These are phyloP conservation scores for Fusarium mundagurra DNA, from an alignment of 2,329 filamentous ascomycete species.

Conservation along the genomic window DNA sequence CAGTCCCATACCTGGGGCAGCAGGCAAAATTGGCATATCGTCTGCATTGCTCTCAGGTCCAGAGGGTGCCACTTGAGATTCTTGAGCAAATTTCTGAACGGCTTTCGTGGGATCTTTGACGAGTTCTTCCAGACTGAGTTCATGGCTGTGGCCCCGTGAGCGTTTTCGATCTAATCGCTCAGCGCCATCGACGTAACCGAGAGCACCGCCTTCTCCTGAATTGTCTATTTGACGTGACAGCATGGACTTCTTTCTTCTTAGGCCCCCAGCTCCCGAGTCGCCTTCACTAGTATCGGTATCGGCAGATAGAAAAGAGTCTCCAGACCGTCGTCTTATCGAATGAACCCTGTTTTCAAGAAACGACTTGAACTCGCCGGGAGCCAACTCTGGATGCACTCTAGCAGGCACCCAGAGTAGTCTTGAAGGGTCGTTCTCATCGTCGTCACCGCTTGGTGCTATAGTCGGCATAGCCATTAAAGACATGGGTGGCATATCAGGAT, in stretches of 20 bases:
- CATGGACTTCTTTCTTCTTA: slow-evolving; percentile 94
- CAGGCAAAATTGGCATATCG: slow-evolving; percentile 87
- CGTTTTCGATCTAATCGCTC: slow-evolving; percentile 80
- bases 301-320: slow-evolving; percentile 71
- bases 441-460: slow-evolving; percentile 75
- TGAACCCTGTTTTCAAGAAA: slow-evolving; percentile 95
- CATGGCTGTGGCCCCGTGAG: slow-evolving; percentile 67
- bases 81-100: slow-evolving; percentile 74
- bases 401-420: slow-evolving; percentile 96
- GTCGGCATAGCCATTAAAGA: slow-evolving; percentile 75
- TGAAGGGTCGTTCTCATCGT: slow-evolving; percentile 88
- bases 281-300: slow-evolving; percentile 61
- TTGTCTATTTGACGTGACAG: slow-evolving; percentile 90
- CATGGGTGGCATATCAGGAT: slow-evolving; percentile 79
- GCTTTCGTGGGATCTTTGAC: slow-evolving; percentile 81
- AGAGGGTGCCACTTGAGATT: slow-evolving; percentile 57
- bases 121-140: slow-evolving; percentile 81
- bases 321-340: slow-evolving; percentile 85
- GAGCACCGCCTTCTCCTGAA: slow-evolving; percentile 64
- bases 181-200: slow-evolving; percentile 83
- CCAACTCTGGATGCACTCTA: slow-evolving; percentile 90
- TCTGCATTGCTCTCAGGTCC: slow-evolving; percentile 60
- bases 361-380: slow-evolving; percentile 94
- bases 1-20: slow-evolving; percentile 79
- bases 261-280: slow-evolving; percentile 67